phyloP scores from a whole-genome alignment of 2,329 filamentous ascomycete species.

The Westerdykella aurantiaca region DNA sequence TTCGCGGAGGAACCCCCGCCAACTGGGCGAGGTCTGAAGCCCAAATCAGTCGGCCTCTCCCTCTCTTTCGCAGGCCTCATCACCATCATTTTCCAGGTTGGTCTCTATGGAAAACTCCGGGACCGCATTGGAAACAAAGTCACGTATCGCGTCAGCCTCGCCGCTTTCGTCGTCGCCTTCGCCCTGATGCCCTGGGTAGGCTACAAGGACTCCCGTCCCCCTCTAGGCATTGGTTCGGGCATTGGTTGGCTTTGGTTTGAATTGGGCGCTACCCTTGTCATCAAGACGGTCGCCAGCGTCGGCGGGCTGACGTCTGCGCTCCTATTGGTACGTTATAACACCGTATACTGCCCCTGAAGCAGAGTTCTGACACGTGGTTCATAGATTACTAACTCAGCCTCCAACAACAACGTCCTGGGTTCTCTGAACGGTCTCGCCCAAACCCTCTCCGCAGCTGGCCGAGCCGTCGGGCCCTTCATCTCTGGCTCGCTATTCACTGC shows the following conservation, averaged over 20 bases:
- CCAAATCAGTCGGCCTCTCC: conserved; percentile 76
- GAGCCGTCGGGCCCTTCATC: conserved; percentile 81
- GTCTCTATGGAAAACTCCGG: conserved; percentile 73
- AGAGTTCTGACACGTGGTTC: conserved; percentile 8
- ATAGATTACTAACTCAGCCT: conserved; percentile 88
- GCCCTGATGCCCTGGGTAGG: conserved; percentile 85
- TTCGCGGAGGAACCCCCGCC: conserved; percentile 74
- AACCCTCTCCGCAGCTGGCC: conserved; percentile 83
- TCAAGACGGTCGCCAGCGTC: conserved; percentile 88
- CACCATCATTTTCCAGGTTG: conserved; percentile 86
- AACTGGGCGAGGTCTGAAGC: conserved; percentile 67
- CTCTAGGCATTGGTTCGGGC: conserved; percentile 52
- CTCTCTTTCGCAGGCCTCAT: conserved; percentile 77
- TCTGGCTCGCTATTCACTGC: conserved; percentile 82
- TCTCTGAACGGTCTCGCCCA: conserved; percentile 91
- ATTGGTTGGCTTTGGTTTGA: conserved; percentile 71
- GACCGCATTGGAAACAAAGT: conserved; percentile 76
- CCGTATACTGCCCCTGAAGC: background rate
- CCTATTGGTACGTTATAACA: conserved; percentile 59
- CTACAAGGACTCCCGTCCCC: conserved; percentile 56
- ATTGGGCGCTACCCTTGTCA: conserved; percentile 69
- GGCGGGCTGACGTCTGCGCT: conserved; percentile 86
- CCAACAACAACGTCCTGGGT: conserved; percentile 77
- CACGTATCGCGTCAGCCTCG: conserved; percentile 72
- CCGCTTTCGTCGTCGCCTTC: conserved; percentile 77